Conservation (phyloP, 257 asterid species). For the Knoxia roxburghii region DNA sequence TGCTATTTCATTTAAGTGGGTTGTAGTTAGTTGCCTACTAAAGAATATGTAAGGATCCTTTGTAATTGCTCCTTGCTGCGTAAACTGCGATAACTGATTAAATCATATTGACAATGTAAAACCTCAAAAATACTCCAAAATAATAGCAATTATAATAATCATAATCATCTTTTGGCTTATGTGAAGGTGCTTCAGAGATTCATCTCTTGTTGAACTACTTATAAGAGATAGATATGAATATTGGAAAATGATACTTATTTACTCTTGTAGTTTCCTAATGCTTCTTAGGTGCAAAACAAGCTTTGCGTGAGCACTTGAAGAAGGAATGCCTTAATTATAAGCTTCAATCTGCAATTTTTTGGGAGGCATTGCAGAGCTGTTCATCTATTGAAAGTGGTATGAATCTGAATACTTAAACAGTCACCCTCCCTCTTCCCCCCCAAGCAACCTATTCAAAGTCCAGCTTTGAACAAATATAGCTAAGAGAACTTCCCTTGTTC, state of each 20-base stretch:
- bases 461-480: not conserved
- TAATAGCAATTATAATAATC: no score
- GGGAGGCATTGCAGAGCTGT: conserved; percentile 59
- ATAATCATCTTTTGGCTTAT: not conserved
- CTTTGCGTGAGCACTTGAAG: conserved; percentile 59
- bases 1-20: not conserved
- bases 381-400: conserved; percentile 31
- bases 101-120: not conserved
- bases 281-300: conserved; percentile 60
- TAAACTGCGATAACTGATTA: not conserved
- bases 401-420: conserved; percentile 10
- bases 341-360: conserved; percentile 71
- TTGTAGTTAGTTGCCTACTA: not conserved
- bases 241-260: not conserved
- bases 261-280: conserved; percentile 1
- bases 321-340: conserved; percentile 64
- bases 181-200: not conserved
- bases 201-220: not conserved
- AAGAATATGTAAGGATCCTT: not conserved
- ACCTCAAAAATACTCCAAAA: not conserved
- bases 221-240: not conserved
- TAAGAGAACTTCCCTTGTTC: conserved; percentile 30
- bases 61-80: not conserved
- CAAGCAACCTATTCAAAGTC: conserved; percentile 9
- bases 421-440: not conserved